These are phyloP conservation scores for Beauveria pseudobassiana DNA, from an alignment of 2,329 filamentous ascomycete species.

Conservation along the genomic window DNA sequence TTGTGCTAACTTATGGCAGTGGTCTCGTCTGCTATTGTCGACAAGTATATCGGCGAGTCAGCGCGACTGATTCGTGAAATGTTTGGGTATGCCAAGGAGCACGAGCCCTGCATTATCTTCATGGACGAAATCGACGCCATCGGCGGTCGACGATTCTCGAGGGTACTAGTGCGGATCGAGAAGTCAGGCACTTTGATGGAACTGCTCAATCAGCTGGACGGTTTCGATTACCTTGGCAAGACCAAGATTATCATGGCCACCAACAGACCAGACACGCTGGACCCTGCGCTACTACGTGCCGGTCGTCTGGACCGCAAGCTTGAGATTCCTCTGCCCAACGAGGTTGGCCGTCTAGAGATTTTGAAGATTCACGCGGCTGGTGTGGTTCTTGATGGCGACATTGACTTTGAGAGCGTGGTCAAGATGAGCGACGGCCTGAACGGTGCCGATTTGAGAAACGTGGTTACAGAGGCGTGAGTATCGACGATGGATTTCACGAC, in stretches of 20 bases:
- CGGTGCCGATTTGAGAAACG: slow-evolving; percentile 93
- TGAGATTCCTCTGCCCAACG: slow-evolving; percentile 93
- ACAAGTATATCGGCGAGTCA: slow-evolving; percentile 99
- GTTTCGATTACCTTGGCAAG: slow-evolving; percentile 98
- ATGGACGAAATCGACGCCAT: slow-evolving; percentile 99
- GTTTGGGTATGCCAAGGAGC: slow-evolving; percentile 99
- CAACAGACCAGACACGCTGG: slow-evolving; percentile 92
- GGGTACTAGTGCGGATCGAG: slow-evolving; percentile 92
- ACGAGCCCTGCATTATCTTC: slow-evolving; percentile 99
- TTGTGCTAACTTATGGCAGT: slow-evolving; percentile 44
- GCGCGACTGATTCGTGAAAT: slow-evolving; percentile 96
- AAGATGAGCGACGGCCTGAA: slow-evolving; percentile 99
- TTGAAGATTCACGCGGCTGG: slow-evolving; percentile 91
- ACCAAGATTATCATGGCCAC: slow-evolving; percentile 99
- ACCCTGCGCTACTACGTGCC: slow-evolving; percentile 85
- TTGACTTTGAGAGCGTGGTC: slow-evolving; percentile 97
- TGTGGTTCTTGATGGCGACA: slow-evolving; percentile 85
- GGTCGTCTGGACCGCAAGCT: slow-evolving; percentile 95
- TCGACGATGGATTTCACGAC: not conserved
- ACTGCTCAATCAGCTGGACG: slow-evolving; percentile 94
- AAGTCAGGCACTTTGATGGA: slow-evolving; percentile 98
- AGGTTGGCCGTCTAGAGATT: slow-evolving; percentile 92
- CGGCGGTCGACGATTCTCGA: slow-evolving; percentile 92
- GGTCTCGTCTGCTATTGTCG: slow-evolving; percentile 96
- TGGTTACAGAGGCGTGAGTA: slow-evolving; percentile 94